A percentile compares a stretch with the other conserved stretches of the same genome.
phyloP scores from a whole-genome alignment of 768 basidiomycete genomes.

The Asterophora lycoperdoides region DNA sequence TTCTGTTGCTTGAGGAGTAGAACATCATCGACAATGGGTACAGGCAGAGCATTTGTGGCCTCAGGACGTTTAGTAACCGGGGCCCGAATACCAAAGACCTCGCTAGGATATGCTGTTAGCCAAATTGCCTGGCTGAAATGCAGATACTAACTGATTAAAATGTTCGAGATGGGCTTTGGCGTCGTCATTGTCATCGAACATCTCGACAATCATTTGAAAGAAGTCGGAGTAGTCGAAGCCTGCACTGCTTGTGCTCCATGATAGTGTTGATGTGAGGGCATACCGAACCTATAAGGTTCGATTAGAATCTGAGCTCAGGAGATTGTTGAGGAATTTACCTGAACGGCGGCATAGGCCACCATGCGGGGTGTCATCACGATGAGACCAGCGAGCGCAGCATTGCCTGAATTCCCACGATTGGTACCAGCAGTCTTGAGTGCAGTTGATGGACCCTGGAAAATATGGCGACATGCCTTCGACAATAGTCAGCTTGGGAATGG shows the following conservation, averaged over 20 bases:
- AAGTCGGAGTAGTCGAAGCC: constrained; percentile 13
- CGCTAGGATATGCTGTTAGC: not conserved
- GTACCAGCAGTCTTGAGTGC: constrained; percentile 11
- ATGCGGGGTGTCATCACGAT: constrained; percentile 9
- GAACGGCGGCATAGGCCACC: constrained; percentile 19
- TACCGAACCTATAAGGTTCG: constrained; percentile 2
- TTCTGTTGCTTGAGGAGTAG: no score
- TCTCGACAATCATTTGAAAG: constrained; percentile 9
- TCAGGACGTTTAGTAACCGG: no score
- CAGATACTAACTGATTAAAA: constrained; percentile 8
- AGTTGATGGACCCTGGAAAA: constrained; percentile 15
- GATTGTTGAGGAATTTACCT: constrained; percentile 9
- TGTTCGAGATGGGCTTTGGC: not conserved
- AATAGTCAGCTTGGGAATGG: not conserved
- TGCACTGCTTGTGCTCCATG: constrained; percentile 4
- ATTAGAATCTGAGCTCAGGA: not conserved
- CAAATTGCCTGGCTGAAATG: not conserved
- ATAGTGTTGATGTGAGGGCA: constrained; percentile 2
- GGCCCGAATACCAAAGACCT: not conserved
- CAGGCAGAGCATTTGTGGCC: no score
- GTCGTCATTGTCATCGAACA: constrained; percentile 4
- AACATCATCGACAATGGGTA: no score
- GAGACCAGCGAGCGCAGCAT: constrained; percentile 13
- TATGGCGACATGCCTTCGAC: constrained; percentile 13
- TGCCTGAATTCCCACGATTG: constrained; percentile 13